Evolutionary conservation across 805 yeast species (phyloP), one percentile per base, ranked within the genome.

Genomic region (Hanseniaspora mollemarum): DNA sequence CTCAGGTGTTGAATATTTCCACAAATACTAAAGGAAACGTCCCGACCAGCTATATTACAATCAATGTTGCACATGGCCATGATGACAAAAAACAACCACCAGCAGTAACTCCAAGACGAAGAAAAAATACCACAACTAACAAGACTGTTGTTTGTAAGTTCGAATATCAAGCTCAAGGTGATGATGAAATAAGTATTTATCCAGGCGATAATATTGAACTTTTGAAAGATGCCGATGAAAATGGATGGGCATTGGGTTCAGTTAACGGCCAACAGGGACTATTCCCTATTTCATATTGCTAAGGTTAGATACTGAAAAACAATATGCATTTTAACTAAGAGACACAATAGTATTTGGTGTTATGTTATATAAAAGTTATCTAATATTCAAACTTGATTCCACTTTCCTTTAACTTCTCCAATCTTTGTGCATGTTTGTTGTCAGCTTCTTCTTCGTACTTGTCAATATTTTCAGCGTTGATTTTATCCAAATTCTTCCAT

Each of bases 221-320:
- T 12, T 59, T 83, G 0, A 80, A 74, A 26, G 85, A 79, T 46
- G 83, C 81, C 48, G 84, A 82, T 56, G 88, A 87, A 9, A 74
- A 75, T 36, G 98, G 98, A 0, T 92, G 99, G 99, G 88, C 96
- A 1, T 83, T 80, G 57, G 97, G 96, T 12, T 90, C 84, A 61
- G 53, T 82, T 6, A 70, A 77, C 55, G 92, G 90, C 0, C 56
- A 54, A 10, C 69, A 67, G 18, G 94, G 94, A 1, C 62, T 83
- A 51, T 80, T 85, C 64, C 97, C 97, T 5, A 80, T 92, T 0
- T 71, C 83, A 54, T 88, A 88, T 62, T 64, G 68, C 80, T 78
- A 46, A 33, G 12, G 9, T 7, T 10, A 36, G 6, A 36, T 3
- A 22, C 28, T 6, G 19, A 36, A 36, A 16, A 16, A 18, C 16